These are phyloP conservation scores for Globisporangium ultimum DNA, from an alignment of 352 stramenopile genomes.

Conservation along the genomic window DNA sequence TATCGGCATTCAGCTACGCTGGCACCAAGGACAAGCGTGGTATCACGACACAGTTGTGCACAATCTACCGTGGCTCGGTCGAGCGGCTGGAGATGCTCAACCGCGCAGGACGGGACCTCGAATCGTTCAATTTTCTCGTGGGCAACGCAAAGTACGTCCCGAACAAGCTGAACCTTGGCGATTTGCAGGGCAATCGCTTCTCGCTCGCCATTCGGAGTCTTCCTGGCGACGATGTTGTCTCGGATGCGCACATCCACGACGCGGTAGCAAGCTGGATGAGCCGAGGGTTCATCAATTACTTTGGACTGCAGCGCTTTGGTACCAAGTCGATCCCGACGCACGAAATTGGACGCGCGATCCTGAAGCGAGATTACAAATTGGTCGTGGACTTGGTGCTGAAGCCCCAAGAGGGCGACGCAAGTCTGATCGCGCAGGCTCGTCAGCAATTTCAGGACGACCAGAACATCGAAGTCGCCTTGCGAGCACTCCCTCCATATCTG, in stretches of 20 bases:
- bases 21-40: conserved; percentile 97
- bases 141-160: conserved; percentile 91
- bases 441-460: conserved; percentile 61
- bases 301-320: conserved; percentile 96
- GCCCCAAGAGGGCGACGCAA: conserved; percentile 72
- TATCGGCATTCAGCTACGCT: conserved; percentile 86
- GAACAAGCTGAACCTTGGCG: conserved; percentile 90
- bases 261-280: conserved; percentile 70
- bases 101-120: conserved; percentile 46
- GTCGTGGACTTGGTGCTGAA: conserved; percentile 91
- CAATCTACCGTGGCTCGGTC: conserved; percentile 74
- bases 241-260: conserved; percentile 54
- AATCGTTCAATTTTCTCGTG: conserved; percentile 89
- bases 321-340: conserved; percentile 87
- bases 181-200: conserved; percentile 94
- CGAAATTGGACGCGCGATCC: conserved; percentile 90
- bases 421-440: conserved; percentile 67
- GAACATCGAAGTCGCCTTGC: conserved; percentile 52
- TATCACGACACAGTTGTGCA: conserved; percentile 95
- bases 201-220: conserved; percentile 93
- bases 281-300: conserved; percentile 97
- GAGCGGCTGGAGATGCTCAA: conserved; percentile 84
- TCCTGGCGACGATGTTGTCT: conserved; percentile 43
- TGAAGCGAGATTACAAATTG: conserved; percentile 90
- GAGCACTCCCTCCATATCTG: conserved; percentile 71